Evolutionary conservation across 176 grass and related monocot genomes (phyloP), one percentile per base, ranked within the genome.

Genomic region (Avena sativa): DNA sequence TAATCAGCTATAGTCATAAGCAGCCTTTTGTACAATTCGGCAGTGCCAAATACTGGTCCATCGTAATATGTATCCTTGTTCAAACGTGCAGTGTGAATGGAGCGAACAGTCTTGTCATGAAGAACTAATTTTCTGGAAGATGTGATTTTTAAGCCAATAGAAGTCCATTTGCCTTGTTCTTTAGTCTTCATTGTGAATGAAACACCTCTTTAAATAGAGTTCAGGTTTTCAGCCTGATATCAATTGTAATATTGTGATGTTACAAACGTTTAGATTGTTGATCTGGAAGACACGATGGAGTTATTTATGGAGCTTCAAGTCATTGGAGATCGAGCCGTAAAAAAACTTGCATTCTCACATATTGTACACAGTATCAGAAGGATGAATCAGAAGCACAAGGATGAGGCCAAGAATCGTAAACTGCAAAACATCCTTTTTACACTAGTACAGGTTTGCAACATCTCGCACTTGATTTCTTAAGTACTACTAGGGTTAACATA

Each of bases 371-470:
- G 86, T 76, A 94, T 96, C 72, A 90, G 92, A 53, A 93, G 97
- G 46, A 96, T 99, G 94, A 99, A 99, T 78, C 92, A 96, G 78
- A 99, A 93, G 71, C 92, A 94, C 69, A 98, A 96, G 83, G 96
- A 98, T 81, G 92, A 93, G 81, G 36, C 76, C 83, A 90, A 72
- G 15, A 98, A 96, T 64, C 90, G 94, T 20, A 98, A 94, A 84
- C 79, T 98, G 71, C 97, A 98, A 68, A 96, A 94, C 63, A 90
- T 85, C 30, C 78, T 98, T 81, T 98, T 88, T 71, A 85, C 78
- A 71, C 70, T 96, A 72, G 88, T 98, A 70, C 88, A 96, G 93
- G 93, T 95, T 57, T 89, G 82, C 23, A 57, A 71, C 76, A 68
- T 73, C 20, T 63, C 47, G 9, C 46, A 25, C 25, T 59, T 21